Evolutionary conservation across 768 basidiomycete genomes (phyloP).

Genomic region (Termitomyces sp.): DNA sequence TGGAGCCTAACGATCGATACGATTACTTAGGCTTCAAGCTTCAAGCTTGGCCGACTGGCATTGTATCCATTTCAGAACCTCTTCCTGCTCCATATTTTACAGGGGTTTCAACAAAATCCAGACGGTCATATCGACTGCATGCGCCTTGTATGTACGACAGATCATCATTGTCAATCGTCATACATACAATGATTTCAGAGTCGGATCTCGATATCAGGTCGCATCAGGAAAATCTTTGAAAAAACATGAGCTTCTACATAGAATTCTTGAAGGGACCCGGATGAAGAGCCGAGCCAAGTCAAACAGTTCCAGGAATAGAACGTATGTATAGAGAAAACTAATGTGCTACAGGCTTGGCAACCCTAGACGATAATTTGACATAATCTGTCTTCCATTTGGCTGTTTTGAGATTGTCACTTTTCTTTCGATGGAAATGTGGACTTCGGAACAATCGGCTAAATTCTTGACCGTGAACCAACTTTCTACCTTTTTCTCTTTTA

Average conservation of each 20-base stretch:
- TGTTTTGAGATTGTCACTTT: neutral
- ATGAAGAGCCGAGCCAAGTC: neutral
- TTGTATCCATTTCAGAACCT: neutral
- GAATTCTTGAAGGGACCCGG: neutral
- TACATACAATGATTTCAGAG: neutral
- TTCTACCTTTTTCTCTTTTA: neutral
- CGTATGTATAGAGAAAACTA: neutral
- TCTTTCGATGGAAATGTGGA: neutral
- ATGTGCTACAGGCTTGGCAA: neutral
- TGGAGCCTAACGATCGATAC: no score
- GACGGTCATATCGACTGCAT: neutral
- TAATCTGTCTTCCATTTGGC: neutral
- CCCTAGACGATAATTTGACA: neutral
- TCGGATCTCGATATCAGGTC: neutral
- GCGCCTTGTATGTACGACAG: neutral
- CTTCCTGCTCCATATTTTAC: neutral
- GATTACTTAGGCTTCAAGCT: no score
- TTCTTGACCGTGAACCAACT: neutral
- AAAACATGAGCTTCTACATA: neutral
- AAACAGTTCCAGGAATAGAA: neutral
- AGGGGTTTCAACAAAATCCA: no score
- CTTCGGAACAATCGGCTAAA: neutral
- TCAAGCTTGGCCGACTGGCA: neutral
- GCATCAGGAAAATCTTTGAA: neutral
- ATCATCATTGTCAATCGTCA: neutral